phyloP scores from a whole-genome alignment of 1,139 yeast species.

The Blastobotrys elegans region DNA sequence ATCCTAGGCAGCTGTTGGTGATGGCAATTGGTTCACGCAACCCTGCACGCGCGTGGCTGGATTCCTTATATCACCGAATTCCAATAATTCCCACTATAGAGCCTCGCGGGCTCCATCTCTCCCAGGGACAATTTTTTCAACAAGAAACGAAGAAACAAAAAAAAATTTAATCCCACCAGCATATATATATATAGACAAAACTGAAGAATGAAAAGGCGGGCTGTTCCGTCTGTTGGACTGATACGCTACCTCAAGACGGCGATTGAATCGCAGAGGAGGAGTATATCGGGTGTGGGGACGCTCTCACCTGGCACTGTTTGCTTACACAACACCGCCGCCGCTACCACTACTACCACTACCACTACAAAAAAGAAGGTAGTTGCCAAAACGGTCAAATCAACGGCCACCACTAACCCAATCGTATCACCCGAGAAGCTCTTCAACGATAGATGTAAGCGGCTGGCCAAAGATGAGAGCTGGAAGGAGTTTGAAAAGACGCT shows the following conservation, averaged over 20 bases:
- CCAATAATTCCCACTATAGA: too few species aligned
- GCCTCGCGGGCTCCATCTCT: too few species aligned
- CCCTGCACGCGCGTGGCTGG: too few species aligned
- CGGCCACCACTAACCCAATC: background rate
- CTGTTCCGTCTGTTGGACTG: constrained; percentile 21
- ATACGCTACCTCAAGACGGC: constrained; percentile 17
- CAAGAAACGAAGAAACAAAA: background rate
- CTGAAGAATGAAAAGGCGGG: constrained; percentile 4
- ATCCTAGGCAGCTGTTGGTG: too few species aligned
- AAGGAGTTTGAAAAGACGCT: constrained; percentile 11
- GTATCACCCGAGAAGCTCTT: background rate
- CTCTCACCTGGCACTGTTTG: too few species aligned
- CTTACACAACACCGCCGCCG: background rate
- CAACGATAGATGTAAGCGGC: background rate
- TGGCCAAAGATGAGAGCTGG: constrained; percentile 12
- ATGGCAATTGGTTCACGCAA: too few species aligned
- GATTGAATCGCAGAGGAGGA: constrained; percentile 5
- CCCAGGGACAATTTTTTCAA: background rate
- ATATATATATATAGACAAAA: background rate
- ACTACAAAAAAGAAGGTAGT: background rate
- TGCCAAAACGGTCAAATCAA: background rate
- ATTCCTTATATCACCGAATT: too few species aligned
- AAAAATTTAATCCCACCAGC: background rate
- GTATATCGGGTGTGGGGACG: background rate
- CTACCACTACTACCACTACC: background rate